Evolutionary conservation across 2,329 filamentous ascomycete species (phyloP).

Genomic region (Alternaria sp.): DNA sequence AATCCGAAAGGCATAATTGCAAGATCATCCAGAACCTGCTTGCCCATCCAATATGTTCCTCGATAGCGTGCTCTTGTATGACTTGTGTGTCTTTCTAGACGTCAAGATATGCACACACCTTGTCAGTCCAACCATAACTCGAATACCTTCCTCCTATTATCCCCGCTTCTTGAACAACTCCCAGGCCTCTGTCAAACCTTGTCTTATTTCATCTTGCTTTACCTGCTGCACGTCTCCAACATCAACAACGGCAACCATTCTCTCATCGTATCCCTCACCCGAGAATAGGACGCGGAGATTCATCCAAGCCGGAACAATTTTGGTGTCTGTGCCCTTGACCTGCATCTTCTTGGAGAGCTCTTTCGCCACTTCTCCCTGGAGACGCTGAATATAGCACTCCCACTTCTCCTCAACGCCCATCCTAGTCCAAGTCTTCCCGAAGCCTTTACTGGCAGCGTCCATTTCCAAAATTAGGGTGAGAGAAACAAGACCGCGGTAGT

Average conservation of each 20-base stretch:
- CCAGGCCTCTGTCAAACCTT: constrained; percentile 21
- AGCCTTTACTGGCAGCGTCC: constrained; percentile 19
- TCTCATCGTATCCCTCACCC: constrained; percentile 27
- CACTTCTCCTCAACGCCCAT: constrained; percentile 23
- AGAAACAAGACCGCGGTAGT: constrained; percentile 28
- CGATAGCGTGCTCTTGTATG: not conserved
- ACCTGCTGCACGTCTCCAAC: not conserved
- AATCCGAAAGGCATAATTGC: not conserved
- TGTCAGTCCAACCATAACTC: not conserved
- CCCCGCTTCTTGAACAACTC: constrained; percentile 26
- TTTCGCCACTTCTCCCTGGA: constrained; percentile 15
- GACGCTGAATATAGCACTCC: constrained; percentile 28
- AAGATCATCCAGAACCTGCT: not conserved
- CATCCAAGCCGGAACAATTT: constrained; percentile 33
- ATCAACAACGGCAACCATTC: not conserved
- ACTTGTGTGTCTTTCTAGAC: not conserved
- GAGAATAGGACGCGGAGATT: constrained; percentile 35
- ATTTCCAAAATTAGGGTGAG: constrained; percentile 38
- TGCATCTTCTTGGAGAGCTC: constrained; percentile 19
- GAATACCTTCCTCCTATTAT: not conserved
- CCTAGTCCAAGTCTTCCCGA: constrained; percentile 24
- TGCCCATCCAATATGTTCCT: not conserved
- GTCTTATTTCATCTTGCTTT: constrained; percentile 18
- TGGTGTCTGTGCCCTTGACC: constrained; percentile 7
- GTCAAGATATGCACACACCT: not conserved